Base-by-base conservation (phyloP, 2,329 filamentous ascomycete genomes). In the Colletotrichum tanaceti region DNA sequence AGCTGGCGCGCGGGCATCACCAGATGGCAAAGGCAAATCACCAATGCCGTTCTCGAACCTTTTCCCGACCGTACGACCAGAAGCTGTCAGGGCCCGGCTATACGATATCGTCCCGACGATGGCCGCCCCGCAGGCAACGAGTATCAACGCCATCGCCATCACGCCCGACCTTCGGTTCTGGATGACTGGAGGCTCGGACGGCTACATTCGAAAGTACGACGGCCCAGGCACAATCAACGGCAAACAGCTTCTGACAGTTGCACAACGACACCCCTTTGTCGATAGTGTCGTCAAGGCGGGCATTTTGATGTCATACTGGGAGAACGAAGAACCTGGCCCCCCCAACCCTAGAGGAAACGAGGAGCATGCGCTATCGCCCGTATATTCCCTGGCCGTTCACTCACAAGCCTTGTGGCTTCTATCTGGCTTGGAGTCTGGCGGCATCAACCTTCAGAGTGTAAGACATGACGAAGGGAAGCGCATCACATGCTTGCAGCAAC, bases 21-120 rank as follows among this genome's bases (percentile, higher is more conserved):
- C 53, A 55, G 59, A 55, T 58, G 46, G 41, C 38, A 71, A 52
- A 43, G 58, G 43, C 43, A 53, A 58, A 41, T 58, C 59, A 46
- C 53, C 44, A 43, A 62, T 65, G 59, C 70, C 11, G 59, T 69
- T 11, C 47, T 72, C 32, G 11, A 55, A 62, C 6, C 70, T 72
- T 7, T 70, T 63, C 38, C 71, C 72, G 5, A 84, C 82, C 58
- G 85, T 94, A n/a, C 89, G 92, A 0, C 85, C 90, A 13, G 94
- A 97, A 75, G 92, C 90, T n/a, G 82, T 97, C 58, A 90, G 86
- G 1, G 95, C 96, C 16, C 83, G 86, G 47, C 88, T 91, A 2
- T 99, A 98, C 82, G 96, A 99, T 77, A 97, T 99, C 69, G 91
- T 97, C 1, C 96, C 96, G 1, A 98, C 96, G 24, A 98, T 98